Percentiles rank a stretch among this genome's conserved stretches.
Evolutionary conservation across 2,329 filamentous ascomycete genomes (phyloP).

Genomic region (Bertia moriformis): DNA sequence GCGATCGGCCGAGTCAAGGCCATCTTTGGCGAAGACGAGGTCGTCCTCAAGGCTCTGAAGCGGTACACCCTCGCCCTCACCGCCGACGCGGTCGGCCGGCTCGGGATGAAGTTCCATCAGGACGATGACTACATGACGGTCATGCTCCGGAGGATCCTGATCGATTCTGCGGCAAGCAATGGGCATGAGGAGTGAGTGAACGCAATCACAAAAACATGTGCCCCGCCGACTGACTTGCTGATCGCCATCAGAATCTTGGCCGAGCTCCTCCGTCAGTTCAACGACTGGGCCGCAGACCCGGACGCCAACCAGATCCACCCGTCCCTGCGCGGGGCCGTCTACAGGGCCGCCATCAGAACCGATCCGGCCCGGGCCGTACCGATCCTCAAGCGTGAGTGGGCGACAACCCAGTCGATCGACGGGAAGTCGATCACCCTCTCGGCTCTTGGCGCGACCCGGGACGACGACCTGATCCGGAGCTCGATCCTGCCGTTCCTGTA

Average conservation of each 20-base stretch:
- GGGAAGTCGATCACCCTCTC: constrained; percentile 75
- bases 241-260: constrained; percentile 39
- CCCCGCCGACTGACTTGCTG: constrained; percentile 3
- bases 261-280: constrained; percentile 67
- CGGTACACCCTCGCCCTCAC: constrained; percentile 69
- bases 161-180: constrained; percentile 59
- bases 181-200: constrained; percentile 57
- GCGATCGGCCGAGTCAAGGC: constrained; percentile 65
- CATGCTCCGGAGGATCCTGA: constrained; percentile 69
- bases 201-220: neutral
- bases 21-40: constrained; percentile 67
- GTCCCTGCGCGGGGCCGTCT: constrained; percentile 67
- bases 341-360: constrained; percentile 58
- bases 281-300: constrained; percentile 55
- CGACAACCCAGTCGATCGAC: constrained; percentile 69
- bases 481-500: constrained; percentile 68
- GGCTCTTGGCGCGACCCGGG: constrained; percentile 61
- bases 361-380: constrained; percentile 58
- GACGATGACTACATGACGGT: constrained; percentile 70
- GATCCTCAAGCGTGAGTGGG: constrained; percentile 72
- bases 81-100: constrained; percentile 56
- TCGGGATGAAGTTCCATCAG: constrained; percentile 74
- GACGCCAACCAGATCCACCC: constrained; percentile 61
- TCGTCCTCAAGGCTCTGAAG: constrained; percentile 58
- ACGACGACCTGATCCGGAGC: constrained; percentile 48